Evolutionary conservation across 768 basidiomycete genomes (phyloP).

Genomic region (Lactifluus piperatus): DNA sequence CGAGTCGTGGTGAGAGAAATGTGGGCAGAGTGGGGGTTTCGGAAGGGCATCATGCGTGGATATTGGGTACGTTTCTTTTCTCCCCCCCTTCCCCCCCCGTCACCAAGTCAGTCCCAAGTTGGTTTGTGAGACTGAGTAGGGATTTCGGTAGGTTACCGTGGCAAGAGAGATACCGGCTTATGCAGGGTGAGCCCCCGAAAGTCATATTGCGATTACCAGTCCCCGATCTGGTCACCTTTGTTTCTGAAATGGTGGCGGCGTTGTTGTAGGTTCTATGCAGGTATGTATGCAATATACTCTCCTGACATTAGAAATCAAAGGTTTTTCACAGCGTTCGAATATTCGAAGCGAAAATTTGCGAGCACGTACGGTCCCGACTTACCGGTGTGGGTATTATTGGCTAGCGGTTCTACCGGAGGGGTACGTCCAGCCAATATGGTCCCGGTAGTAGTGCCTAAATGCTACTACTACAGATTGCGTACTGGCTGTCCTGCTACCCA

Average conservation of each 20-base stretch:
- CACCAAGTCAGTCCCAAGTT: background rate
- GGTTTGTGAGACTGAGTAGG: background rate
- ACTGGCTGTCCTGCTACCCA: constrained; percentile 93
- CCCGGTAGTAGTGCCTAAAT: background rate
- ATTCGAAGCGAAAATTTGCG: constrained; percentile 69
- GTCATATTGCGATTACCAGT: no score
- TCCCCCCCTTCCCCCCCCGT: background rate
- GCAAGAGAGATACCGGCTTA: constrained; percentile 94
- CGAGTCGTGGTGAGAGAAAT: constrained; percentile 66
- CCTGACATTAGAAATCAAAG: background rate
- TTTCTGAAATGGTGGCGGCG: background rate
- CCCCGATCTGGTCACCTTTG: no score
- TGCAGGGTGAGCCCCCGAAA: constrained; percentile 48
- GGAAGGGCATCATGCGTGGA: constrained; percentile 88
- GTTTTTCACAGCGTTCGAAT: constrained; percentile 70
- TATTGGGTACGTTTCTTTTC: constrained; percentile 66
- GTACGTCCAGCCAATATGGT: constrained; percentile 34
- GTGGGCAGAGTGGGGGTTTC: constrained; percentile 82
- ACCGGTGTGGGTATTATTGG: constrained; percentile 79
- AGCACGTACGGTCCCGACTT: constrained; percentile 53
- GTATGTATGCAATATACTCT: constrained; percentile 26
- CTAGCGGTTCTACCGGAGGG: constrained; percentile 77
- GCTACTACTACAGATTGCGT: constrained; percentile 50
- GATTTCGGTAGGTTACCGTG: constrained; percentile 60
- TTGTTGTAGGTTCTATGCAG: constrained; percentile 56